Conservation (phyloP, 2,329 filamentous ascomycete genomes). For the Leptographium procerum region DNA sequence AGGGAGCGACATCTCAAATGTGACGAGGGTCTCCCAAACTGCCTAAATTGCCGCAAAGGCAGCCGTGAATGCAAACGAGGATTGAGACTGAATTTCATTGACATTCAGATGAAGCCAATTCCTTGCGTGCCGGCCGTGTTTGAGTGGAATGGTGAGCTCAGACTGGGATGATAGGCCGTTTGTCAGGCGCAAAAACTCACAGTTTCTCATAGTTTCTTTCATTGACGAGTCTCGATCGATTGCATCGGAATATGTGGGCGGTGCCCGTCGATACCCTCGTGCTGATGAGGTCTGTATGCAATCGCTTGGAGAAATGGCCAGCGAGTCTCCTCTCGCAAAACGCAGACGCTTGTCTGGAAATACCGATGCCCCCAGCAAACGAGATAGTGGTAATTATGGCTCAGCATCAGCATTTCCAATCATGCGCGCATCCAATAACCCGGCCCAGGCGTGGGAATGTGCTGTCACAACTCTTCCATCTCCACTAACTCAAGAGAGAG, state of each 20-base stretch:
- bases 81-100: conserved; percentile 82
- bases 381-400: background rate
- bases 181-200: background rate
- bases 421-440: background rate
- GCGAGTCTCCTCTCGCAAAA: background rate
- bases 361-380: background rate
- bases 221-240: conserved; percentile 83
- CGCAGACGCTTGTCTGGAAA: background rate
- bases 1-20: conserved; percentile 84
- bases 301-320: conserved; percentile 15
- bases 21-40: conserved; percentile 57
- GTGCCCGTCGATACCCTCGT: conserved; percentile 58
- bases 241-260: conserved; percentile 80
- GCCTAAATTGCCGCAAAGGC: conserved; percentile 78
- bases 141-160: conserved; percentile 48
- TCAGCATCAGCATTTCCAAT: background rate
- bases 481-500: background rate
- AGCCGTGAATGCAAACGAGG: conserved; percentile 77
- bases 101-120: conserved; percentile 61
- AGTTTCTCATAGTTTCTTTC: conserved; percentile 52
- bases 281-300: conserved; percentile 28
- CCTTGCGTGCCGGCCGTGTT: conserved; percentile 48
- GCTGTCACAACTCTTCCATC: background rate
- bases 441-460: background rate
- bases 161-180: too few relatives aligned